Evolutionary conservation across 2,329 filamentous ascomycete genomes (phyloP), one percentile per base, ranked within the genome.

Genomic region (Drechslerella coelobrocha): DNA sequence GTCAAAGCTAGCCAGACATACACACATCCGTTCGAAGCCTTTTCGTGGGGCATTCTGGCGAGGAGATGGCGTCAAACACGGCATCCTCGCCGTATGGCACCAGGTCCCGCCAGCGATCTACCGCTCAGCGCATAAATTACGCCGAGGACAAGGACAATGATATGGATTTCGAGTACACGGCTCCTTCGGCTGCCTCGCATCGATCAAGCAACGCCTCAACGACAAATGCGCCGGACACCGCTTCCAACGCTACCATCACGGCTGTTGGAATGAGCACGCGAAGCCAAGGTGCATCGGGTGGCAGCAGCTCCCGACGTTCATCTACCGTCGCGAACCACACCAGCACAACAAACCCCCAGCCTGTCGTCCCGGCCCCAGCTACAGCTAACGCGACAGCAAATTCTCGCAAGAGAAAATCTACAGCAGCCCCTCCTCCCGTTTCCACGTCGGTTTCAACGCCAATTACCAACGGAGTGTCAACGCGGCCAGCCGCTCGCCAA

Each of bases 111-210:
- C 96, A 96, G 80, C 89, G 92, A 77, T 88, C 86, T 65, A 89
- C 89, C 76, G 86, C 85, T 74, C 84, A 89, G 75, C 89, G 94
- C 75, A 88, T 89, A 74, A 99, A 99, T 80, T 99, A 99, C 80
- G 93, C 94, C 54, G 94, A 99, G 81, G 90, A 93, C 80, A 90
- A 86, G 80, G 93, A 97, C 79, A 83, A 92, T 75, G 93, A 97
- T 76, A 87, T 90, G 79, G 94, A 97, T 78, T 91, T 92, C 78
- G 93, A 97, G 76, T 85, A 84, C 72, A 76, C 75, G 75, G 83
- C 77, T 78, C 81, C 57, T 80, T 84, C 74, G 82, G 83, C 76
- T 83, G 27, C 55, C 14, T 60, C 61, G 17, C 56, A 61, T 52
- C 68, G 75, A 10, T 53, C 62, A n/a, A 54, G 26, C 23, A 72